These are phyloP conservation scores for Salicornia ramosissima DNA, from an alignment of 148 eudicot genomes.

Conservation along the genomic window DNA sequence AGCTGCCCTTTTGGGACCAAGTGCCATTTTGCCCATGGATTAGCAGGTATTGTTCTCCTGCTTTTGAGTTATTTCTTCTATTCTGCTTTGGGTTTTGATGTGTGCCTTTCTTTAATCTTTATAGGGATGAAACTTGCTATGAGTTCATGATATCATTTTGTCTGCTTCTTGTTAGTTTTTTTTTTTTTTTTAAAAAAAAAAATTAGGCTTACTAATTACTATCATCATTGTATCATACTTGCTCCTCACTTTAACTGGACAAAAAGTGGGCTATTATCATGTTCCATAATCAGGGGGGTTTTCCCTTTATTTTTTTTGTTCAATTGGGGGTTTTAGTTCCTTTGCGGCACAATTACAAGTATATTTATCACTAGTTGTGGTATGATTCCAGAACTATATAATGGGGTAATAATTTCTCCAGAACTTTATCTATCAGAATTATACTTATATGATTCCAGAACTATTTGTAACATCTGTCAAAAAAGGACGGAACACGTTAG, in stretches of 20 bases:
- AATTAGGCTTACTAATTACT: too few relatives aligned
- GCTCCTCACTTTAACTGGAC: slow-evolving; percentile 1
- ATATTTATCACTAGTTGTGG: neutral
- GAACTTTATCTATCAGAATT: too few relatives aligned
- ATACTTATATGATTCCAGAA: too few relatives aligned
- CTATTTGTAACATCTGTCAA: too few relatives aligned
- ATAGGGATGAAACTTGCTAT: neutral
- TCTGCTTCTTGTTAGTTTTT: neutral
- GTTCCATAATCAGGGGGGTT: neutral
- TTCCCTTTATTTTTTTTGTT: neutral
- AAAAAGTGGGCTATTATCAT: neutral
- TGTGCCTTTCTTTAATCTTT: neutral
- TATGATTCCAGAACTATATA: neutral
- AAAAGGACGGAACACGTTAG: too few relatives aligned
- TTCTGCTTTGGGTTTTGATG: neutral
- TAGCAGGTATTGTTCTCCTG: slow-evolving; percentile 28
- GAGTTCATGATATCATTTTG: neutral
- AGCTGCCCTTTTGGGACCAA: slow-evolving; percentile 95
- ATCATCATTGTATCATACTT: neutral
- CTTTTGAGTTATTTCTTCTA: neutral
- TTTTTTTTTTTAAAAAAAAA: neutral
- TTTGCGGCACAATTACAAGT: neutral
- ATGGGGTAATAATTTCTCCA: too few relatives aligned
- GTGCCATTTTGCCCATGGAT: slow-evolving; percentile 85
- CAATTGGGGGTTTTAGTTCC: neutral